Base-by-base conservation (phyloP, 2,329 filamentous ascomycete species). In the Aspergillus floridensis region DNA sequence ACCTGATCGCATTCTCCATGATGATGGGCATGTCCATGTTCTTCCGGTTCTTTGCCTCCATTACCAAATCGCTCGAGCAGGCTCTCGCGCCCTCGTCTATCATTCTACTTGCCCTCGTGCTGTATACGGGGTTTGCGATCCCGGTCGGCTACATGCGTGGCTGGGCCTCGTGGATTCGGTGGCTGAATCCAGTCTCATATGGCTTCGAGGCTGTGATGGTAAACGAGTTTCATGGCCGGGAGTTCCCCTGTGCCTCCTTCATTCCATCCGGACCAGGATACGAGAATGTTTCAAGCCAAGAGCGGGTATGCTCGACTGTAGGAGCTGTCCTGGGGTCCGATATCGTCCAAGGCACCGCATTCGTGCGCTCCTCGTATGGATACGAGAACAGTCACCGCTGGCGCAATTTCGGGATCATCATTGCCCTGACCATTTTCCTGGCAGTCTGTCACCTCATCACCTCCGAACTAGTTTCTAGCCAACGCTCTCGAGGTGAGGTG, bases 111-210 rank as follows among this genome's bases (percentile, higher is more conserved):
- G 63, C 61, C 2, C 56, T 72, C 8, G 54, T 70, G 32, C 74
- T 88, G 12, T 84, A 70, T 56, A 68, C 85, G 14, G 77, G 76
- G 2, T 79, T 78, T 58, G 70, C 70, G 0, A 68, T 78, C 11
- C 75, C 76, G 0, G 63, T 66, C 1, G 63, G 59, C 3, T 68
- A 93, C 75, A 93, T 91, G 88, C 82, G 88, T 6, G 83, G 79
- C 1, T 96, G 91, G 90, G 88, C 88, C 68, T 81, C 85, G 57
- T 96, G 91, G 91, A 84, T 95, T 56, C 88, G 87, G 69, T 92
- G 90, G 72, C 77, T 93, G 31, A 88, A 95, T 60, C 90, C 91
- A 3, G 82, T 96, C 3, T 86, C 84, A 2, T 96, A 95, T 62
- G 86, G 87, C 0, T 96, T 96, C 67, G 91, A 96, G 72, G 80